These are phyloP conservation scores for Yamadazyma insecticola DNA, from an alignment of 805 yeast species.

Conservation along the genomic window DNA sequence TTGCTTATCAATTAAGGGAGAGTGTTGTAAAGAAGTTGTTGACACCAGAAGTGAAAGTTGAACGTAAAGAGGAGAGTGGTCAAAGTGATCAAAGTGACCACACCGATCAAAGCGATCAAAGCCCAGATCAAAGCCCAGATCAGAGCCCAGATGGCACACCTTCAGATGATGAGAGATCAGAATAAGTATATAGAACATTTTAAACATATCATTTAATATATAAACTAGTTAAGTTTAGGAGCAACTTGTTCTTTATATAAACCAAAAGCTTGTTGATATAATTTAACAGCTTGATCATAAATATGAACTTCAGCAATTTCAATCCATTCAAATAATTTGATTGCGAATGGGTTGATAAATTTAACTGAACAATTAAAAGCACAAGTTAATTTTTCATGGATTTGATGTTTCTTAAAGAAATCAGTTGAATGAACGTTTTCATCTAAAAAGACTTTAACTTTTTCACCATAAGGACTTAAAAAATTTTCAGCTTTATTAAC, in stretches of 20 bases:
- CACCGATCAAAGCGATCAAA: too few species aligned
- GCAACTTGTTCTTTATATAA: slow-evolving; percentile 19
- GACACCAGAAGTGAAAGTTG: too few species aligned
- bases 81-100: too few species aligned
- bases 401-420: slow-evolving; percentile 27
- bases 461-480: slow-evolving; percentile 26
- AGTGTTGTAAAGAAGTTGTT: too few species aligned
- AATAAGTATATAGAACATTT: too few species aligned
- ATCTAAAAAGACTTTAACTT: slow-evolving; percentile 27
- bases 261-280: slow-evolving; percentile 16
- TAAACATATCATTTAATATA: too few species aligned
- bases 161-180: too few species aligned
- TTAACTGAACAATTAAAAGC: slow-evolving; percentile 9
- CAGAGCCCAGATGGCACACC: too few species aligned
- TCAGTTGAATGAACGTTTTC: slow-evolving; percentile 34
- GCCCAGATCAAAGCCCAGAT: too few species aligned
- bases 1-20: slow-evolving; percentile 39
- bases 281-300: slow-evolving; percentile 17
- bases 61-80: too few species aligned
- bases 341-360: slow-evolving; percentile 27
- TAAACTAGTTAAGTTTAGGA: slow-evolving; percentile 12
- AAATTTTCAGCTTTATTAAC: slow-evolving; percentile 24
- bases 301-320: slow-evolving; percentile 31
- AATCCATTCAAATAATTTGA: slow-evolving; percentile 27
- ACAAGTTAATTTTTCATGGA: slow-evolving; percentile 21